Conservation (phyloP, 2,329 filamentous ascomycete species). For the Claviceps maximensis region DNA sequence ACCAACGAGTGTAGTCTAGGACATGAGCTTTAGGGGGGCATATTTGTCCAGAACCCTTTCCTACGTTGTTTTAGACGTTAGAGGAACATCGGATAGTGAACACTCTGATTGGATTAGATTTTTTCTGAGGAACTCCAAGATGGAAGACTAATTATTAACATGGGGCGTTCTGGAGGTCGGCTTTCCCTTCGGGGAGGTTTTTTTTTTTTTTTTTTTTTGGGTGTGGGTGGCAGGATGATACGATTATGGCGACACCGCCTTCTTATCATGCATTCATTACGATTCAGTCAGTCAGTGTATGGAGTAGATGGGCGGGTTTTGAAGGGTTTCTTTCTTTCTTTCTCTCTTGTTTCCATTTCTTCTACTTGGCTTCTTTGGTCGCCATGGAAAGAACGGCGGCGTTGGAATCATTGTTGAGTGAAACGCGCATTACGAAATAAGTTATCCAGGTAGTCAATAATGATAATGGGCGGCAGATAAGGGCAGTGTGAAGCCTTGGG, state of each 20-base stretch:
- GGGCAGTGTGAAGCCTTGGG: neutral
- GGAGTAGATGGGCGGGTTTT: neutral
- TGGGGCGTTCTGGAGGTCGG: conserved; percentile 3
- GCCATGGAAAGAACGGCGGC: neutral
- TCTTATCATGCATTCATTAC: conserved; percentile 1
- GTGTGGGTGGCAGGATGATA: neutral
- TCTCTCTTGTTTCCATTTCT: neutral
- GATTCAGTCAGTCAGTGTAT: neutral
- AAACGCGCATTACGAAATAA: conserved; percentile 5
- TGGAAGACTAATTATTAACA: neutral
- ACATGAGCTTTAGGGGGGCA: neutral
- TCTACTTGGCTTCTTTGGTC: neutral
- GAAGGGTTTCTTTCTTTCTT: neutral
- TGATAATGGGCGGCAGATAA: conserved; percentile 8
- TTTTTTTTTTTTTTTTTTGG: neutral
- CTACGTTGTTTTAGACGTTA: neutral
- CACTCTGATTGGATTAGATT: neutral
- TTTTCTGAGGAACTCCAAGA: neutral
- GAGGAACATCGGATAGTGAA: neutral
- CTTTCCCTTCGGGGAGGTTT: neutral
- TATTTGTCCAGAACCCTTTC: neutral
- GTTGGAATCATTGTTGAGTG: conserved; percentile 5
- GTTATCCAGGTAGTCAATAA: conserved; percentile 9
- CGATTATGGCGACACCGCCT: neutral
- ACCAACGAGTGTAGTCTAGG: neutral